phyloP scores from a whole-genome alignment of 2,329 filamentous ascomycete species.

The Zasmidium angulare region DNA sequence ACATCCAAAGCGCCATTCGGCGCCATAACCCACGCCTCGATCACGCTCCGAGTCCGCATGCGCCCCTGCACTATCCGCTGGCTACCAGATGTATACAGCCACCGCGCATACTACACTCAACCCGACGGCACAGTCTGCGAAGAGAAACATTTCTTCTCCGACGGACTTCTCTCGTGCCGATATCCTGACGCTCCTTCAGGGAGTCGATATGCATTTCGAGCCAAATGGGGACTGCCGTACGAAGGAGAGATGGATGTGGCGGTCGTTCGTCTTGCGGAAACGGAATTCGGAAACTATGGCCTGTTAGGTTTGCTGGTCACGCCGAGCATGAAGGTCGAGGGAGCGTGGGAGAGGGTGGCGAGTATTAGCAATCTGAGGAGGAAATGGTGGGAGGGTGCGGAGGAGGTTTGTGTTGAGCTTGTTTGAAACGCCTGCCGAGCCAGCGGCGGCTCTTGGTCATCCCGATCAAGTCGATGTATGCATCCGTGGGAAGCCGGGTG shows the following conservation, averaged over 20 bases:
- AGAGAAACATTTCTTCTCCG: conserved; percentile 7
- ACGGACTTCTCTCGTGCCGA: conserved; percentile 1
- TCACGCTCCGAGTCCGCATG: not conserved
- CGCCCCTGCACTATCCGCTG: conserved; percentile 3
- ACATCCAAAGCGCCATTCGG: not conserved
- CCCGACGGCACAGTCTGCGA: not conserved
- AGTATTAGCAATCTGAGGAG: not conserved
- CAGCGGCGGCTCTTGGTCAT: too few relatives aligned
- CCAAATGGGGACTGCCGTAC: not conserved
- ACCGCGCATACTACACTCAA: not conserved
- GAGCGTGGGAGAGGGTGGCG: conserved; percentile 1
- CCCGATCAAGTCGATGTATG: too few relatives aligned
- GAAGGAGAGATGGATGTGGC: conserved; percentile 2
- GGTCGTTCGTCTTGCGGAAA: conserved; percentile 1
- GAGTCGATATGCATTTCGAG: not conserved
- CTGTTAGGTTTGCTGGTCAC: conserved; percentile 1
- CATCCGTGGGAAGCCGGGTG: too few relatives aligned
- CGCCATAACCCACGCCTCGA: not conserved
- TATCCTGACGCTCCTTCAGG: not conserved
- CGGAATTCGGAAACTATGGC: not conserved
- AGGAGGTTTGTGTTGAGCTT: not conserved
- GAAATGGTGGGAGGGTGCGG: not conserved
- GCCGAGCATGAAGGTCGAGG: not conserved
- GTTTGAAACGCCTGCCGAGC: too few relatives aligned
- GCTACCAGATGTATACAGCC: not conserved